Percentiles rank a stretch among this genome's conserved stretches.
Evolutionary conservation across 805 yeast genomes (phyloP).

Genomic region (Hanseniaspora singularis): DNA sequence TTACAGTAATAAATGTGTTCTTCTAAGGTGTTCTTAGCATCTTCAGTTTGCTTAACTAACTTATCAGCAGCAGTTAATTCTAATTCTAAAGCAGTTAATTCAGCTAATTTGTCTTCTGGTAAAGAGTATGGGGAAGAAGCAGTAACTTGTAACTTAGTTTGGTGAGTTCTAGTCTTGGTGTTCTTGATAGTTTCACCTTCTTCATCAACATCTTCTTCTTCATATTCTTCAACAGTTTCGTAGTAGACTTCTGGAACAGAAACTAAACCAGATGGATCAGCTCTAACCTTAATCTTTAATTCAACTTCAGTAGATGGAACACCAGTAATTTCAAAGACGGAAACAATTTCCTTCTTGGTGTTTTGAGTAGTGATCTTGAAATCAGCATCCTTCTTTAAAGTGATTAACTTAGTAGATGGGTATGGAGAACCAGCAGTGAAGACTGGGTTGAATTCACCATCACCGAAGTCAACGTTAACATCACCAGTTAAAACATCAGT

Average conservation of each 20-base stretch:
- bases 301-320: slow-evolving; percentile 64
- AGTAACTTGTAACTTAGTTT: slow-evolving; percentile 60
- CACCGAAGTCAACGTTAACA: slow-evolving; percentile 84
- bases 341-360: slow-evolving; percentile 52
- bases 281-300: slow-evolving; percentile 83
- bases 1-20: slow-evolving; percentile 97
- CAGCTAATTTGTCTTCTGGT: slow-evolving; percentile 43
- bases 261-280: slow-evolving; percentile 93
- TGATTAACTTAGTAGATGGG: slow-evolving; percentile 93
- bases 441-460: slow-evolving; percentile 85
- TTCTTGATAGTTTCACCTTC: slow-evolving; percentile 33
- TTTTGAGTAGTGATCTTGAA: slow-evolving; percentile 78
- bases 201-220: slow-evolving; percentile 63
- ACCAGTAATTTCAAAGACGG: slow-evolving; percentile 79
- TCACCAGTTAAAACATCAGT: slow-evolving; percentile 88
- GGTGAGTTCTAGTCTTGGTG: slow-evolving; percentile 65
- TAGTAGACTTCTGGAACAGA: slow-evolving; percentile 89
- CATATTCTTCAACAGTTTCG: slow-evolving; percentile 77
- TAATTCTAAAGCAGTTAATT: slow-evolving; percentile 68
- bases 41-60: slow-evolving; percentile 96
- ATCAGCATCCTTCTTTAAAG: slow-evolving; percentile 82
- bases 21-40: slow-evolving; percentile 94
- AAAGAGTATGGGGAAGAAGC: slow-evolving; percentile 41
- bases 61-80: slow-evolving; percentile 81
- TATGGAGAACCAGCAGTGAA: slow-evolving; percentile 86